Conservation (phyloP, 305 asterid species). For the Ilex paraguariensis region DNA sequence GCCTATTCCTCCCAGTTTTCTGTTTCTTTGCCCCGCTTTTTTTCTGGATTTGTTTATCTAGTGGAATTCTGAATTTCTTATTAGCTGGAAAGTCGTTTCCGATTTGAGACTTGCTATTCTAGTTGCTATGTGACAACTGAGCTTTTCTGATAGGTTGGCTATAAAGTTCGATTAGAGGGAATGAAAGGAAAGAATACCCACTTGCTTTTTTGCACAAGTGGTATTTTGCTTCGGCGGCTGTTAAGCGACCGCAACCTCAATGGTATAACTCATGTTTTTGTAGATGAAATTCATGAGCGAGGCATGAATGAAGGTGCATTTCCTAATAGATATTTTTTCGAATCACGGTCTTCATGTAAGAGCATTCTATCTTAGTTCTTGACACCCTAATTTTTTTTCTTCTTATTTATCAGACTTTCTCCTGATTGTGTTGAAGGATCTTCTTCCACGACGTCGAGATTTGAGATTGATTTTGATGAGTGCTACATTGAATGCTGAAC, state of each 20-base stretch:
- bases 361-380: conserved; percentile 23
- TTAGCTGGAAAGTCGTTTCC: conserved; percentile 14
- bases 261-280: conserved; percentile 90
- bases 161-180: conserved; percentile 96
- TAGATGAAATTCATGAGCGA: conserved; percentile 98
- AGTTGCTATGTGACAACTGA: conserved; percentile 34
- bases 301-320: conserved; percentile 99
- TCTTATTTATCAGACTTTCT: conserved; percentile 71
- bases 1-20: conserved; percentile 30
- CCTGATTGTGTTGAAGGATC: conserved; percentile 95
- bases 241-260: conserved; percentile 88
- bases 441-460: conserved; percentile 89
- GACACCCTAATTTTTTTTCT: conserved; percentile 18
- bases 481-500: conserved; percentile 95
- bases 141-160: conserved; percentile 74
- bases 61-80: conserved; percentile 4
- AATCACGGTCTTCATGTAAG: conserved; percentile 11
- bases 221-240: conserved; percentile 94
- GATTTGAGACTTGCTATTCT: conserved; percentile 24
- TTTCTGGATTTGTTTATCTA: neutral
- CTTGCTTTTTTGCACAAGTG: conserved; percentile 96
- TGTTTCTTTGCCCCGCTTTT: neutral
- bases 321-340: neutral
- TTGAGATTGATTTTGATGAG: conserved; percentile 97
- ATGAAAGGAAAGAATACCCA: conserved; percentile 94